phyloP scores from a whole-genome alignment of 208 protist genomes.

The Polymyxa betae region DNA sequence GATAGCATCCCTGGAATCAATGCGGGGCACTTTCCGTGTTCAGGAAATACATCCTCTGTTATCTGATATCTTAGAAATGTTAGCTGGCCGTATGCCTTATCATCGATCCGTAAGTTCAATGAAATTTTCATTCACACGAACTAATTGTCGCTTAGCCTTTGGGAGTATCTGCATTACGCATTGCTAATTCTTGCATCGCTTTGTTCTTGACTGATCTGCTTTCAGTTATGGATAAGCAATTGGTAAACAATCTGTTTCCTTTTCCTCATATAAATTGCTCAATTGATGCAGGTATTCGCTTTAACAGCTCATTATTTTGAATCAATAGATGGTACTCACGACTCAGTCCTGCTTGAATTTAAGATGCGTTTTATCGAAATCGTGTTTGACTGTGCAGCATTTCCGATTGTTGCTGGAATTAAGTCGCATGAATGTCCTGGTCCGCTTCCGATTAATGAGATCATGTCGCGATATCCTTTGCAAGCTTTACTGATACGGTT shows the following conservation, averaged over 20 bases:
- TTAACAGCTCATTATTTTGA: conserved; percentile 30
- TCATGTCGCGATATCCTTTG: not conserved
- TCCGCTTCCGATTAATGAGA: not conserved
- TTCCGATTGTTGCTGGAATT: not conserved
- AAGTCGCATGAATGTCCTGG: not conserved
- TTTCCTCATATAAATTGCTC: not conserved
- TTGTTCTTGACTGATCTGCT: conserved; percentile 28
- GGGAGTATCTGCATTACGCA: conserved; percentile 5
- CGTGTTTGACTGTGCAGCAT: not conserved
- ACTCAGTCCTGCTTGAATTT: conserved; percentile 20
- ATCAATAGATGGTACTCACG: not conserved
- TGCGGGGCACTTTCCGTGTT: not conserved
- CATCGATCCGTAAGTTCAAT: conserved; percentile 18
- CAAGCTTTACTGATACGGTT: conserved; percentile 20
- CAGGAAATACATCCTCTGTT: not conserved
- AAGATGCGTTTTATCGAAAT: conserved; percentile 24
- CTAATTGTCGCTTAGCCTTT: not conserved
- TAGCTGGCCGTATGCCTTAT: not conserved
- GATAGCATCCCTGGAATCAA: not conserved
- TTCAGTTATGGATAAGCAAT: not conserved
- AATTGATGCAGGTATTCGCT: not conserved
- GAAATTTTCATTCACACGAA: not conserved
- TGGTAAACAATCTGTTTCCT: not conserved
- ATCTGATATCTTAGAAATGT: not conserved
- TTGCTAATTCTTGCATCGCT: conserved; percentile 39